Base-by-base conservation (phyloP, 768 basidiomycete genomes). In the Kwoniella shandongensis region DNA sequence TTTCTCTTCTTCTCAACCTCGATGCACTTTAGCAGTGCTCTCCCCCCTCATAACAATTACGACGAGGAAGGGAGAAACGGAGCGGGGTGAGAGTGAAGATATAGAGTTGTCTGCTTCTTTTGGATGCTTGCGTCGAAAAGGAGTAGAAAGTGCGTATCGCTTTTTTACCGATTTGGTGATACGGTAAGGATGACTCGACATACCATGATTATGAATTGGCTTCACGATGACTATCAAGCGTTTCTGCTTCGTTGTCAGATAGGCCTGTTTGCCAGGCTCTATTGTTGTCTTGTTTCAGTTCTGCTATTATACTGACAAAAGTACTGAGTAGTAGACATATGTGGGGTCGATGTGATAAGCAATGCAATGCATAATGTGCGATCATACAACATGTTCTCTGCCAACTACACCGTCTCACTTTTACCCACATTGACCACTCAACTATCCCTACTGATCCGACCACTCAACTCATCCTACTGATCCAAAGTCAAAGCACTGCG, bases 11-110 rank as follows among this genome's bases (percentile, higher is more conserved):
- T 17, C 42, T 44, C 29, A 53, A 45, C 64, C 66, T 59, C 69
- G 69, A 71, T 68, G 69, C 62, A 62, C 61, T 38, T 62, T 13
- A 44, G 69, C 54, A 41, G 50, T 66, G 64, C 69, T 68, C 65
- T 67, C 48, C 57, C 49, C 27, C 35, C 40, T 30, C 54, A 32
- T 54, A 25, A 36, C 17, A 52, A 39, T 42, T 23, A 50, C 51
- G 51, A 59, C 49, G 44, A 51, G 13, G 41, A 45, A 39, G 48
- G 61, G 57, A 72, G 70, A 72, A 72, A 72, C 70, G 70, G 70
- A 72, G 70, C 70, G 70, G 49, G 65, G 68, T 51, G 15, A 72
- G 66, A 72, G 48, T 29, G 50, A 57, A 20, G 8, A 8, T 5
- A 26, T 26, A 41, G 38, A 41, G 12, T 32, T 18, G 8, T 7